Evolutionary conservation across 1,139 yeast species (phyloP), one percentile per base, ranked within the genome.

Genomic region (Taphrina deformans): DNA sequence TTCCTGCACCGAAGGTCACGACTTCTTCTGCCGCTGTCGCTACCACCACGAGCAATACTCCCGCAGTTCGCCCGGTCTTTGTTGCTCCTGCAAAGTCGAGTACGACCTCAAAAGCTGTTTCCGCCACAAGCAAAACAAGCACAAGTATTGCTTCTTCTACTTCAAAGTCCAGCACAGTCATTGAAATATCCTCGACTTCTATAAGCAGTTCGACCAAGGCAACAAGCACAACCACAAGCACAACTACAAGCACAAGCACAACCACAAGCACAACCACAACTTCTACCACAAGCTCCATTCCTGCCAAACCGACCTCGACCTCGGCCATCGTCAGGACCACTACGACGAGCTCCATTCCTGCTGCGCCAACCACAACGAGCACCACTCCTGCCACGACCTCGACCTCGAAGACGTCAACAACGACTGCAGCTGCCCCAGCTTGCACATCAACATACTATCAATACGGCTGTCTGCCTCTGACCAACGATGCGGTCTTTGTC

Each of bases 401-500:
- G 7, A 23, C 53, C 16, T 24, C 68, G 40, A 31, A 66, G 27
- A 45, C 68, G 23, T 35, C 67, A 10, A 29, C 59, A 10, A 27
- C 71, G 41, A 46, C 70, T 3, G 26, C 71, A 23, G 40, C 70
- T 2, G 46, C 70, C 16, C 23, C 71, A 1, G 14, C 71, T 1
- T 38, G 10, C 50, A 75, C 18, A 55, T 73, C 50, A 55, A 72
- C 27, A 12, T 24, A 69, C 23, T 45, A 70, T 10, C 45, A 35
- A 6, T 53, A 38, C 38, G 58, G 58, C 16, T 53, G 58, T 24
- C 51, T 59, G 27, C 63, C 63, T 6, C 29, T 59, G 40, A 44
- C 59, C 44, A 71, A 21, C 69, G 68, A 61, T 68, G 72, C 72
- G 45, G 52, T 55, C 26, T 73, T 72, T 26, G 74, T 70, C 38